phyloP scores from a whole-genome alignment of 1,139 yeast species.

The Kluyveromyces sp. region DNA sequence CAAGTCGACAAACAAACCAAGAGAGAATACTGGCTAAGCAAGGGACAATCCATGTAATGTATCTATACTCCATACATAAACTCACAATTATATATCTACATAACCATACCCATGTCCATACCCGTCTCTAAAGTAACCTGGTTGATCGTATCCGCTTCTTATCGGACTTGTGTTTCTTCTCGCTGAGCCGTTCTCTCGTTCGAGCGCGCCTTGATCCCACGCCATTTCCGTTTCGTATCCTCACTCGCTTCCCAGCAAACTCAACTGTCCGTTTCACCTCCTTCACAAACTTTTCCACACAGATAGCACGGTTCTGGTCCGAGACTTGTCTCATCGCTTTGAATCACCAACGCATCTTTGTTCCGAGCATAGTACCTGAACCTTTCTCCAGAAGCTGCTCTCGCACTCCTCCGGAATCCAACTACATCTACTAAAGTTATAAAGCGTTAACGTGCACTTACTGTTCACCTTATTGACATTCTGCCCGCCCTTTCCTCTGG shows the following conservation, averaged over 20 bases:
- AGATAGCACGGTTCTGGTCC: constrained; percentile 53
- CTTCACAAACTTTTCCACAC: constrained; percentile 49
- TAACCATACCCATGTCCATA: neutral
- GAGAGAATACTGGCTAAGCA: constrained; percentile 40
- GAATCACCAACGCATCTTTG: constrained; percentile 51
- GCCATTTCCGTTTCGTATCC: constrained; percentile 51
- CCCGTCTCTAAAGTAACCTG: neutral
- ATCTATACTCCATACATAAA: neutral
- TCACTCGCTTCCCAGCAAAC: constrained; percentile 46
- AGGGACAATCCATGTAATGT: constrained; percentile 27
- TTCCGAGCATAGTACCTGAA: constrained; percentile 51
- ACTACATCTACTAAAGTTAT: constrained; percentile 41
- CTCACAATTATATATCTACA: neutral
- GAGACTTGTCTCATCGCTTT: constrained; percentile 48
- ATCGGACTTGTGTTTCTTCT: constrained; percentile 46
- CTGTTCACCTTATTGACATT: constrained; percentile 81
- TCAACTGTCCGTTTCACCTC: constrained; percentile 44
- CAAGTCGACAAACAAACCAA: constrained; percentile 30
- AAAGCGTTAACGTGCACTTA: constrained; percentile 62
- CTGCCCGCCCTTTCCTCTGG: constrained; percentile 95
- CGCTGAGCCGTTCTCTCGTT: constrained; percentile 43
- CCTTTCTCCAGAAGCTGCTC: constrained; percentile 34
- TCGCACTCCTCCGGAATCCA: constrained; percentile 62
- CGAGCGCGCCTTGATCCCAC: constrained; percentile 37
- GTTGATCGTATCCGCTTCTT: constrained; percentile 43